A percentile compares a stretch with the other conserved stretches of the same genome.
Evolutionary conservation across 495 filamentous ascomycete genomes (phyloP).

Genomic region (Penicillium steckii): DNA sequence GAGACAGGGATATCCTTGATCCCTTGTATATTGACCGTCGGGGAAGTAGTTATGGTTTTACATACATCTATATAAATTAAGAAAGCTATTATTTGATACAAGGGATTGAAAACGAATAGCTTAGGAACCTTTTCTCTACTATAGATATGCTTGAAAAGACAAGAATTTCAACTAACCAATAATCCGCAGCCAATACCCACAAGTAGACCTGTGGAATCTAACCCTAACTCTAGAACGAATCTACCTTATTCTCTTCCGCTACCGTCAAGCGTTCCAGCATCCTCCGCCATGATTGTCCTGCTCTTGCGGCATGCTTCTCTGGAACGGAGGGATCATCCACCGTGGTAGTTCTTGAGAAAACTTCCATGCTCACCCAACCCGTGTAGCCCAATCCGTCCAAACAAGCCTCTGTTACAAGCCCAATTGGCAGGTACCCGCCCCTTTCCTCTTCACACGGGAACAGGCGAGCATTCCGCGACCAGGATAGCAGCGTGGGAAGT

Average conservation of each 20-base stretch:
- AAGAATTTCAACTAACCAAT: not conserved
- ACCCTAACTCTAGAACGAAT: not conserved
- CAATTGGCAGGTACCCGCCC: constrained; percentile 63
- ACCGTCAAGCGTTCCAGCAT: constrained; percentile 7
- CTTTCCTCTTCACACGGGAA: constrained; percentile 65
- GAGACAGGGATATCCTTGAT: not conserved
- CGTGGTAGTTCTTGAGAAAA: constrained; percentile 63
- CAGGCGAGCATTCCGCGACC: constrained; percentile 68
- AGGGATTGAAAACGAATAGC: not conserved
- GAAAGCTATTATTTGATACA: not conserved
- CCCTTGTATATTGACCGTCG: no score
- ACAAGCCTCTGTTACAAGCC: constrained; percentile 49
- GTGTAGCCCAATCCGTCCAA: constrained; percentile 61
- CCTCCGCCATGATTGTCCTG: constrained; percentile 55
- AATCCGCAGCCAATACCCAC: not conserved
- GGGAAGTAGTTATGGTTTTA: no score
- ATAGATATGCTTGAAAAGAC: no score
- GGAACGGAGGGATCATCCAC: constrained; percentile 54
- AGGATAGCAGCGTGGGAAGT: constrained; percentile 40
- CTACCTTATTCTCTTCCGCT: not conserved
- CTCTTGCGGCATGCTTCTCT: constrained; percentile 61
- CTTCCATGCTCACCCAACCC: constrained; percentile 72
- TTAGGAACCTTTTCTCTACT: no score
- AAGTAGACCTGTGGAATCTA: not conserved
- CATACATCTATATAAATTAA: no score